A percentile compares a stretch with the other conserved stretches of the same genome.
These are phyloP conservation scores for Curvularia hawaiiensis DNA, from an alignment of 2,329 filamentous ascomycete genomes.

Conservation along the genomic window DNA sequence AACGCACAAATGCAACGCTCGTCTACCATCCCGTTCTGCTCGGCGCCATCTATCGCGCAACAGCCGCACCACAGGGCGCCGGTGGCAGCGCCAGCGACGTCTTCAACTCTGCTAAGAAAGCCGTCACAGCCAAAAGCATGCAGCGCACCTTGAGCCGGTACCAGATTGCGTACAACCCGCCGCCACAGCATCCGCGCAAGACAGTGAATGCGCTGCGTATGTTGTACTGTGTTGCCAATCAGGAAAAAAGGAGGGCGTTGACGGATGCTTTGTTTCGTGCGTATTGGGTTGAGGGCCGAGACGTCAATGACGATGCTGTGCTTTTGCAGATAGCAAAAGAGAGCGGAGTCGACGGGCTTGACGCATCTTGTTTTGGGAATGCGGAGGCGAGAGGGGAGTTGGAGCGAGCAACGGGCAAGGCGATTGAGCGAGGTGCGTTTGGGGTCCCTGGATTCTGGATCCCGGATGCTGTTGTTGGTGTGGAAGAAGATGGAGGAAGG, in stretches of 20 bases:
- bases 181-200: conserved; percentile 40
- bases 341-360: conserved; percentile 28
- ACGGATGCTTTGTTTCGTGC: conserved; percentile 36
- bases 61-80: conserved; percentile 44
- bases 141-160: conserved; percentile 39
- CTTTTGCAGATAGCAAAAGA: conserved; percentile 33
- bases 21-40: conserved; percentile 40
- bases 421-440: conserved; percentile 42
- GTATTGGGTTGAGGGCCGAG: conserved; percentile 42
- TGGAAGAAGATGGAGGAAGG: conserved; percentile 19
- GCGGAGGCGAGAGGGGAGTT: conserved; percentile 29
- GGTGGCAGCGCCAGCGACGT: conserved; percentile 44
- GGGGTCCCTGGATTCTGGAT: conserved; percentile 46
- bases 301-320: conserved; percentile 30
- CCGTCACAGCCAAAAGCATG: conserved; percentile 36
- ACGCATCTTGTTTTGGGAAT: conserved; percentile 23
- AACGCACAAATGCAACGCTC: conserved; percentile 32
- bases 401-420: conserved; percentile 33
- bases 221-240: conserved; percentile 30
- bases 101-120: conserved; percentile 43
- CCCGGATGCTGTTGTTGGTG: conserved; percentile 15
- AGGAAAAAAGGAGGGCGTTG: conserved; percentile 24
- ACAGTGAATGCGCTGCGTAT: conserved; percentile 41
- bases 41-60: conserved; percentile 45
- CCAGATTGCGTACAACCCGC: conserved; percentile 37